These are phyloP conservation scores for Neurospora sp. DNA, from an alignment of 495 filamentous ascomycete genomes.

Conservation along the genomic window DNA sequence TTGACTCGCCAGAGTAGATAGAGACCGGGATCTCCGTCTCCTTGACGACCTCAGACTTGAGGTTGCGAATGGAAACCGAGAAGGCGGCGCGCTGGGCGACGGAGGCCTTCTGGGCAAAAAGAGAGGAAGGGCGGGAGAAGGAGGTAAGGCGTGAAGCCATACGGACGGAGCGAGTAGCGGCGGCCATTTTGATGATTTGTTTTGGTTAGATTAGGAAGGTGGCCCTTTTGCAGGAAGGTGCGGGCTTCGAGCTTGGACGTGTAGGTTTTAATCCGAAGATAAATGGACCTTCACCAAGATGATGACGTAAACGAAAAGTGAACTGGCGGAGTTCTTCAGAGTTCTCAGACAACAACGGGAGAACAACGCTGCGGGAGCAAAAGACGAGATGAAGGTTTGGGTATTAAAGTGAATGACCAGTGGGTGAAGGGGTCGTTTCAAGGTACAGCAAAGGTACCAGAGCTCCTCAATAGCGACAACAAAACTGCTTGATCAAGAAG, in stretches of 20 bases:
- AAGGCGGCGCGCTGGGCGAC: slow-evolving; percentile 26
- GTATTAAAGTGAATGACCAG: neutral
- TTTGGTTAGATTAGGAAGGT: slow-evolving; percentile 2
- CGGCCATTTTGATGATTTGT: slow-evolving; percentile 28
- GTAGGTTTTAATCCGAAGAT: neutral
- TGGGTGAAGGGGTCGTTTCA: slow-evolving; percentile 4
- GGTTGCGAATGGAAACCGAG: slow-evolving; percentile 25
- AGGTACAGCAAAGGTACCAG: slow-evolving; percentile 25
- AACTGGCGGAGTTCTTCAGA: neutral
- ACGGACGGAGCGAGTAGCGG: slow-evolving; percentile 25
- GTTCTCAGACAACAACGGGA: neutral
- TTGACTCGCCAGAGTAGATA: slow-evolving; percentile 34
- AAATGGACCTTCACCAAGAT: neutral
- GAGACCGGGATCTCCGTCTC: slow-evolving; percentile 42
- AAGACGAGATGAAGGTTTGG: neutral
- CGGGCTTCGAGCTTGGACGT: too few species aligned
- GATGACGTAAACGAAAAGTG: neutral
- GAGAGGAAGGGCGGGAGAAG: slow-evolving; percentile 21
- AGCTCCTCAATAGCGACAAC: slow-evolving; percentile 31
- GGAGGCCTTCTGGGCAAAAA: slow-evolving; percentile 4
- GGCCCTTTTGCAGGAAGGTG: neutral
- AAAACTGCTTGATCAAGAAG: slow-evolving; percentile 20
- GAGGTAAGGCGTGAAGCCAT: slow-evolving; percentile 23
- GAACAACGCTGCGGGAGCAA: neutral
- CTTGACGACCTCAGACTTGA: slow-evolving; percentile 38